Conservation (phyloP, 352 stramenopile species). For the Globisporangium uncinulatum region DNA sequence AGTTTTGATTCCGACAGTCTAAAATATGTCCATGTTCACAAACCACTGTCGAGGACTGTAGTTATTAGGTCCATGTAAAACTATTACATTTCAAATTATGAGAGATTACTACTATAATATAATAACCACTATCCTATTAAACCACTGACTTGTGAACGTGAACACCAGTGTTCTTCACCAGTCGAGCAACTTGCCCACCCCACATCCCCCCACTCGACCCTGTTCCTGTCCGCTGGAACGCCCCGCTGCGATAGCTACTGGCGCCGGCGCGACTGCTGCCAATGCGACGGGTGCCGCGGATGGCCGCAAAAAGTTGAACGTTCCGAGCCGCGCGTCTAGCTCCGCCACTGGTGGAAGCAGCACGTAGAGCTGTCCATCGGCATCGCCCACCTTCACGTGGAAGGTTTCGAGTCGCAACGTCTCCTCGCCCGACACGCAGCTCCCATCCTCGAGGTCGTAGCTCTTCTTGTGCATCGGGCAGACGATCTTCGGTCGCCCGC, state of each 20-base stretch:
- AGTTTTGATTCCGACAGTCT: too few species aligned
- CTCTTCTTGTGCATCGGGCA: constrained; percentile 92
- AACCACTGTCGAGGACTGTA: too few species aligned
- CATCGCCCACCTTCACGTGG: constrained; percentile 62
- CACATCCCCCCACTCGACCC: not conserved
- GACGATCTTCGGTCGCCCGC: constrained; percentile 80
- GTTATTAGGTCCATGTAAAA: too few species aligned
- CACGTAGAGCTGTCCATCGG: constrained; percentile 55
- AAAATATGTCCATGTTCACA: too few species aligned
- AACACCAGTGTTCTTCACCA: too few species aligned
- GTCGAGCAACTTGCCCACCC: too few species aligned
- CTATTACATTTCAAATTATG: too few species aligned
- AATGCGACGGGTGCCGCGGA: constrained; percentile 7
- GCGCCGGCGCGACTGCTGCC: constrained; percentile 5
- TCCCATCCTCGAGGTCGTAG: constrained; percentile 75
- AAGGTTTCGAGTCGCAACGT: constrained; percentile 83
- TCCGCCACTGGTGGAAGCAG: constrained; percentile 68
- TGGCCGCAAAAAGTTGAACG: constrained; percentile 39
- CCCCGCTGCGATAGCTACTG: constrained; percentile 2
- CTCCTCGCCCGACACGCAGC: constrained; percentile 59
- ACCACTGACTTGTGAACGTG: too few species aligned
- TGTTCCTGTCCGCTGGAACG: not conserved
- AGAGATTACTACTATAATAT: too few species aligned
- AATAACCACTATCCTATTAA: too few species aligned
- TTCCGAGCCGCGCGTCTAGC: constrained; percentile 84